Evolutionary conservation across 2,329 filamentous ascomycete species (phyloP).

Genomic region (Calcarisporium arbuscula): DNA sequence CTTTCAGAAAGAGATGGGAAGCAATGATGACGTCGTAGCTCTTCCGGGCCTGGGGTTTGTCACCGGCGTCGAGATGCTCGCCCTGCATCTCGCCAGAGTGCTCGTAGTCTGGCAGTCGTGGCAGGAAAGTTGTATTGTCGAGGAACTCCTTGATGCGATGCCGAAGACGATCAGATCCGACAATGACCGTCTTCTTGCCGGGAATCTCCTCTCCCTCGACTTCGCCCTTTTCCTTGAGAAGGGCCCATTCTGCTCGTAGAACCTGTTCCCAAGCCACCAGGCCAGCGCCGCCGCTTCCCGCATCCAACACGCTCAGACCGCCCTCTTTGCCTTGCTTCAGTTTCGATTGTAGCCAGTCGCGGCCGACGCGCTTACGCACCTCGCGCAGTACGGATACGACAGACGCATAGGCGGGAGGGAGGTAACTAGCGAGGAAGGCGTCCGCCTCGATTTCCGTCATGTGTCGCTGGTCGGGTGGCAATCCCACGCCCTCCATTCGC

Average conservation of each 20-base stretch:
- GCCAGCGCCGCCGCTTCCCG: slow-evolving; percentile 66
- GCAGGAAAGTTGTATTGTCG: slow-evolving; percentile 86
- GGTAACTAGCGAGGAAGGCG: slow-evolving; percentile 60
- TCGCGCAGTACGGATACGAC: slow-evolving; percentile 64
- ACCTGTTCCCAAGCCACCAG: slow-evolving; percentile 73
- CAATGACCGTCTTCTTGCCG: slow-evolving; percentile 75
- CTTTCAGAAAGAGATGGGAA: slow-evolving; percentile 71
- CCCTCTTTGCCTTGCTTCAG: slow-evolving; percentile 50
- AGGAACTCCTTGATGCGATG: slow-evolving; percentile 70
- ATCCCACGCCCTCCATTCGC: slow-evolving; percentile 57
- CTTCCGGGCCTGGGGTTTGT: slow-evolving; percentile 57
- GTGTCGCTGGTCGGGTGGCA: slow-evolving; percentile 56
- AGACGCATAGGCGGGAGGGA: slow-evolving; percentile 67
- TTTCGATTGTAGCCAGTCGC: slow-evolving; percentile 61
- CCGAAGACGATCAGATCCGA: slow-evolving; percentile 68
- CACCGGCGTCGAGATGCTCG: slow-evolving; percentile 51
- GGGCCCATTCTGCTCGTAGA: slow-evolving; percentile 72
- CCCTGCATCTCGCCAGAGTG: slow-evolving; percentile 56
- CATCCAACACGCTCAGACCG: slow-evolving; percentile 63
- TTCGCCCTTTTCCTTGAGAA: slow-evolving; percentile 50
- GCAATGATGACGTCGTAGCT: slow-evolving; percentile 86
- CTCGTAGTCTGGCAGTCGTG: slow-evolving; percentile 81
- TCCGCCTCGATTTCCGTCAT: slow-evolving; percentile 75
- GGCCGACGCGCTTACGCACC: slow-evolving; percentile 65
- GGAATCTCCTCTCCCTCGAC: slow-evolving; percentile 39